Base-by-base conservation (phyloP, 2,329 filamentous ascomycete genomes). In the Penicillium sp. region DNA sequence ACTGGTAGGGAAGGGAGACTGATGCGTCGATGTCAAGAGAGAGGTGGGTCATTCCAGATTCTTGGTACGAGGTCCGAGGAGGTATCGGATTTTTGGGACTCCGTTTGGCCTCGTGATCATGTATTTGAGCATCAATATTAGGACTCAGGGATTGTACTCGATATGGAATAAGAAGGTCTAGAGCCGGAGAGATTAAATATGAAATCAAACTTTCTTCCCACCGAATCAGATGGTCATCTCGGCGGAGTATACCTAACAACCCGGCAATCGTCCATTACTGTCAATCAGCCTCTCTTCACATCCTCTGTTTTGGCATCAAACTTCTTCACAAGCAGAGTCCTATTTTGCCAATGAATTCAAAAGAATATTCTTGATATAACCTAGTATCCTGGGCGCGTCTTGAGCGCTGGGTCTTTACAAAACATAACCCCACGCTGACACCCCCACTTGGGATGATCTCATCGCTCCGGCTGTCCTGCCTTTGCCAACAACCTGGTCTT, bases 381-480 rank as follows among this genome's bases (percentile, higher is more conserved):
- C 9, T 17, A 2, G 13, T 17, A 10, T 28, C 24, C 12, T 17
- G 17, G 15, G 13, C 8, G 40, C 24, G 15, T 30, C 15, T n/a
- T 17, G 24, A 13, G 24, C 26, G 15, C 8, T 30, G n/a, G 24
- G 26, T 37, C 13, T 40, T 35, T 47, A 7, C 22, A 12, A 1
- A 33, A 15, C 56, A 37, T 0, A 45, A 60, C 51, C 58, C 49
- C 58, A 44, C 56, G 30, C 15, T 24, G 35, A 40, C 35, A 26
- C 35, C 63, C 59, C 61, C 65, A 62, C 62, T 55, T 58, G 44
- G 26, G 38, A 65, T 67, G 65, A 67, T 67, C 61, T 67, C 65
- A 67, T 65, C 54, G 53, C 50, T 42, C 26, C 42, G 33, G 30
- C 56, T 51, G 13, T 28, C 55, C 8, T 38, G 10, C 42, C 49